Conservation (phyloP, 208 protist species). For the Leishmania arabica region DNA sequence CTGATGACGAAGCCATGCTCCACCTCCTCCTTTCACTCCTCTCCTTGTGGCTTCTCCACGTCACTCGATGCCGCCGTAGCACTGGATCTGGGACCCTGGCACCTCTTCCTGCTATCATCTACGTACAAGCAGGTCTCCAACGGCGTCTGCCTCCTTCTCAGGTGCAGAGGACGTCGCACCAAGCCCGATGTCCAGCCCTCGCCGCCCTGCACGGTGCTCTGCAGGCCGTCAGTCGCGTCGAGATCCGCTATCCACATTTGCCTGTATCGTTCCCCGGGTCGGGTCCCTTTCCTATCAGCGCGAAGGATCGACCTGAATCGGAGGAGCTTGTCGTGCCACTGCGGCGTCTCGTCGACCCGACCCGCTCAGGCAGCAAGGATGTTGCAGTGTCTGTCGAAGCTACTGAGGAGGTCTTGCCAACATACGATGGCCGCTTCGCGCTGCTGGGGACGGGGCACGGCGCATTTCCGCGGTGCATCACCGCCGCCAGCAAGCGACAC, state of each 20-base stretch:
- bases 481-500: background rate
- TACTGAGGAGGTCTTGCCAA: background rate
- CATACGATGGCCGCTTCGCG: conserved; percentile 4
- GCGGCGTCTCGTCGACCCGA: conserved; percentile 13
- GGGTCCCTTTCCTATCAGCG: background rate
- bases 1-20: background rate
- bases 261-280: background rate
- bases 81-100: background rate
- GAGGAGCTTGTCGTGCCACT: conserved; percentile 14
- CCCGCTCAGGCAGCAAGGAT: background rate
- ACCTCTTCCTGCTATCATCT: background rate
- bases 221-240: conserved; percentile 14
- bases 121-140: background rate
- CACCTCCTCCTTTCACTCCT: background rate
- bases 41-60: background rate
- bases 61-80: background rate
- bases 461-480: background rate
- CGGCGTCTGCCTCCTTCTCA: background rate
- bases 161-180: background rate
- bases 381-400: background rate
- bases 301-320: conserved; percentile 13
- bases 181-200: conserved; percentile 15
- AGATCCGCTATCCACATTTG: background rate
- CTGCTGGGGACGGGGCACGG: conserved; percentile 2
- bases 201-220: conserved; percentile 12